Percentiles rank a stretch among this genome's conserved stretches.
These are phyloP conservation scores for Alternaria rosae DNA, from an alignment of 2,329 filamentous ascomycete species.

Conservation along the genomic window DNA sequence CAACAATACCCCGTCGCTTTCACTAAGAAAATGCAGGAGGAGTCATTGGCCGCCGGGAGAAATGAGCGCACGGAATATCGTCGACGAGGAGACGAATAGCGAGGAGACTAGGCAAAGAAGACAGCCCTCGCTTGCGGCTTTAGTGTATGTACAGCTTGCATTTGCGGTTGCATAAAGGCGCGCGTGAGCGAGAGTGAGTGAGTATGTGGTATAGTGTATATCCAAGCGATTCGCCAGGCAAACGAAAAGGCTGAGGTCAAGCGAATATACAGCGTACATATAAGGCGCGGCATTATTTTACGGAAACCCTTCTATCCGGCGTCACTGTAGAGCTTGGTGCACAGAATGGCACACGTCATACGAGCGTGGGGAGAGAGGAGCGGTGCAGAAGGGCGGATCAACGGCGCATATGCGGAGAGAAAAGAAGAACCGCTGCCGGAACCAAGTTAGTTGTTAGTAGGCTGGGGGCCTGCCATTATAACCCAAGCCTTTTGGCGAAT, in stretches of 20 bases:
- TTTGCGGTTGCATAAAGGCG: neutral
- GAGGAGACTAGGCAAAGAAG: neutral
- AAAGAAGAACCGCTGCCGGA: neutral
- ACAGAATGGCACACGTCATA: slow-evolving; percentile 2
- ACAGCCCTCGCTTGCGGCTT: neutral
- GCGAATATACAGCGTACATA: neutral
- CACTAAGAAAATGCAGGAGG: neutral
- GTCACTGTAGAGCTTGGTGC: neutral
- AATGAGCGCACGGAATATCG: neutral
- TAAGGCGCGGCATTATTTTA: neutral
- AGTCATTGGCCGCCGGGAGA: neutral
- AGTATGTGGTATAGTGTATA: neutral
- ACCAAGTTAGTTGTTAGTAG: neutral
- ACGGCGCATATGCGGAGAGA: slow-evolving; percentile 3
- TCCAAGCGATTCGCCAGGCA: neutral
- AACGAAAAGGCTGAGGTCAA: neutral
- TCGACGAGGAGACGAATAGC: neutral
- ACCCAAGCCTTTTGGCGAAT: slow-evolving; percentile 4
- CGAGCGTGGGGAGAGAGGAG: neutral
- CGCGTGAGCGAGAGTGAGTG: neutral
- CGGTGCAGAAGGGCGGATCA: neutral
- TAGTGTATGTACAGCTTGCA: neutral
- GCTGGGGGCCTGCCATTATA: neutral
- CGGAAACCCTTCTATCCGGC: neutral
- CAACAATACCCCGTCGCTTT: neutral